Evolutionary conservation across 169 alveolate genomes (phyloP).

Genomic region (Miamiensis avidus): DNA sequence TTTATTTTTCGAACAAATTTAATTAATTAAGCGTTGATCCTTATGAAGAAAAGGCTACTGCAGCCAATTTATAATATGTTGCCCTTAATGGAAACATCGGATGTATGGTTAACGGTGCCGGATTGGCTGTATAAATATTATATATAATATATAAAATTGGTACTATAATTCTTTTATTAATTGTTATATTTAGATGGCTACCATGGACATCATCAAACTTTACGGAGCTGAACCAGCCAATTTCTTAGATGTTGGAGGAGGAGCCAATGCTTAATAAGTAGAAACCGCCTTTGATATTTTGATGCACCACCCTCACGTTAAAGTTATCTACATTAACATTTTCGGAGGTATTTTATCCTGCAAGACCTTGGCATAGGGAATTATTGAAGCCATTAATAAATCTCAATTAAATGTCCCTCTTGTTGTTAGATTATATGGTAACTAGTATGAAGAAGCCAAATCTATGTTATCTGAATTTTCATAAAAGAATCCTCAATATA

Average conservation of each 20-base stretch:
- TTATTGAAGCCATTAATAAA: conserved; percentile 51
- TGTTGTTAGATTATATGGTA: conserved; percentile 63
- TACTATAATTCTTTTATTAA: no score
- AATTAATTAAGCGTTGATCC: conserved; percentile 29
- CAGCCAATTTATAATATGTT: conserved; percentile 91
- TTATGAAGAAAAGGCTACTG: conserved; percentile 83
- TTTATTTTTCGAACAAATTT: no score
- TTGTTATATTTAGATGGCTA: conserved; percentile 86
- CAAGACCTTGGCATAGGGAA: conserved; percentile 50
- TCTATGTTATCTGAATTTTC: conserved; percentile 3
- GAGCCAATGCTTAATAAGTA: conserved; percentile 91
- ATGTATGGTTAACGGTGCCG: conserved; percentile 98
- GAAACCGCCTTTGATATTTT: conserved; percentile 90
- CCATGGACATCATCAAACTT: conserved; percentile 89
- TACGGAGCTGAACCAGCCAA: conserved; percentile 96
- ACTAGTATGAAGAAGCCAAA: conserved; percentile 41
- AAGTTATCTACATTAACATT: conserved; percentile 92
- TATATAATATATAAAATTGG: no score
- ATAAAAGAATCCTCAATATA: conserved; percentile 10
- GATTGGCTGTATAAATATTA: conserved; percentile 85
- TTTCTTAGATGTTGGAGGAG: conserved; percentile 98
- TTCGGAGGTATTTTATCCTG: conserved; percentile 97
- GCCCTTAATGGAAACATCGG: conserved; percentile 93
- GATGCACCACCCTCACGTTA: conserved; percentile 86
- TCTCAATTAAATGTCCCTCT: conserved; percentile 50